A percentile compares a stretch with the other conserved stretches of the same genome.
Evolutionary conservation across 2,329 filamentous ascomycete species (phyloP).

Genomic region (Geosmithia morbida): DNA sequence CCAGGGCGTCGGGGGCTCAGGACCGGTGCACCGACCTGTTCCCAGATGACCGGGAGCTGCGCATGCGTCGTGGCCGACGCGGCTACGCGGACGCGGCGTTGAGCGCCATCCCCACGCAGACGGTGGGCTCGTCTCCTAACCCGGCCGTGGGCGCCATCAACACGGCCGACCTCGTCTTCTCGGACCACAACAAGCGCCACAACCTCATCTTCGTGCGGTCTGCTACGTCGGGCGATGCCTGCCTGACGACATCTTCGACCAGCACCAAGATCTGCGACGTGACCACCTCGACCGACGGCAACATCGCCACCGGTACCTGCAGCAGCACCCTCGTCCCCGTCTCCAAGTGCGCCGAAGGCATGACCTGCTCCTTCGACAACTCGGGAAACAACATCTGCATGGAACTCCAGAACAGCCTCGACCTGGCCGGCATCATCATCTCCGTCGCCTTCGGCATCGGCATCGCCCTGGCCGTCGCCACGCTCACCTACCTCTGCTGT

Average conservation of each 20-base stretch:
- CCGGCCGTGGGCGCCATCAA: constrained; percentile 6
- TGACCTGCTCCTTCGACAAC: constrained; percentile 32
- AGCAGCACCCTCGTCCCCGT: constrained; percentile 16
- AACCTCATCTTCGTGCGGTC: constrained; percentile 6
- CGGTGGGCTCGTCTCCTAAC: constrained; percentile 5
- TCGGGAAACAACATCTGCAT: constrained; percentile 23
- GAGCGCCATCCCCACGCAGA: neutral
- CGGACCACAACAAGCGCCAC: constrained; percentile 5
- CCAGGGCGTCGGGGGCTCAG: constrained; percentile 13
- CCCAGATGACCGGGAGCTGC: constrained; percentile 5
- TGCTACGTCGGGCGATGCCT: constrained; percentile 12
- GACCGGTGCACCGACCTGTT: constrained; percentile 16
- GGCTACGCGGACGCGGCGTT: no score
- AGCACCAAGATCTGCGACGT: constrained; percentile 22
- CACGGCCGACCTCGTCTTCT: constrained; percentile 1
- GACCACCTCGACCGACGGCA: constrained; percentile 19
- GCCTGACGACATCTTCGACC: constrained; percentile 19
- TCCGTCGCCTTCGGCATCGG: constrained; percentile 29
- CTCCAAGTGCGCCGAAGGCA: constrained; percentile 24
- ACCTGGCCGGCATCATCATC: constrained; percentile 30
- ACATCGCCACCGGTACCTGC: constrained; percentile 22
- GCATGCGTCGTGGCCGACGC: constrained; percentile 4
- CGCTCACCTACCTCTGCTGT: constrained; percentile 36
- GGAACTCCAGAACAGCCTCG: constrained; percentile 21
- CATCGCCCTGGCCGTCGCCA: constrained; percentile 19